phyloP scores from a whole-genome alignment of 2,329 filamentous ascomycete genomes.

The Stachybotrys echinatus region DNA sequence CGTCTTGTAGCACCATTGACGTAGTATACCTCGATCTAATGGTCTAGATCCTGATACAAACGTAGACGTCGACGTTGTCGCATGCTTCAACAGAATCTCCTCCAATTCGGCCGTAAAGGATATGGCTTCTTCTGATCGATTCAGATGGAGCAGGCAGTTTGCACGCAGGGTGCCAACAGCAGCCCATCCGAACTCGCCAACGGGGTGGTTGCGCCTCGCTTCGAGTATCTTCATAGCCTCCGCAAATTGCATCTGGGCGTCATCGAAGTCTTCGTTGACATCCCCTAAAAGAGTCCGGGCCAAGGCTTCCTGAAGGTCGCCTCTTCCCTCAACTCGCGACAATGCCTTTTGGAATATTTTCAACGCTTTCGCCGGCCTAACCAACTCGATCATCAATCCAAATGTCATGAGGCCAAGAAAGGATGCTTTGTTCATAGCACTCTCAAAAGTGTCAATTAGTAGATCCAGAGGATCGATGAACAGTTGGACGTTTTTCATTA shows the following conservation, averaged over 20 bases:
- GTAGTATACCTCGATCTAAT: neutral
- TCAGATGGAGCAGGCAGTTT: neutral
- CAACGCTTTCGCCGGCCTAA: neutral
- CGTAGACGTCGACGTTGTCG: neutral
- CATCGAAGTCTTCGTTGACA: neutral
- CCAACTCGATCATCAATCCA: neutral
- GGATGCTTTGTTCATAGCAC: neutral
- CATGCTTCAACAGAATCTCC: neutral
- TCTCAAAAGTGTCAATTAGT: neutral
- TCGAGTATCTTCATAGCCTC: neutral
- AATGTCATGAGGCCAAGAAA: neutral
- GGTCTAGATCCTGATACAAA: no score
- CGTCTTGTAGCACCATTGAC: neutral
- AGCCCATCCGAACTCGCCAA: neutral
- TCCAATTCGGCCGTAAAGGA: neutral
- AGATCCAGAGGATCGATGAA: neutral
- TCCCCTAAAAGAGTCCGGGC: neutral
- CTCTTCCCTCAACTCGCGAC: neutral
- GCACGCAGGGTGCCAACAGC: neutral
- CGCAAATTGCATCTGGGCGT: neutral
- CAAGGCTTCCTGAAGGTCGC: neutral
- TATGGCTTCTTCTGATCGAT: neutral
- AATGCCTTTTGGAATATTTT: neutral
- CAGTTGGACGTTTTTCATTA: neutral
- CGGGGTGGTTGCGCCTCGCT: neutral